A percentile compares a stretch with the other conserved stretches of the same genome.
Conservation (phyloP, 176 grass and related monocot species). For the Juncus effusus region DNA sequence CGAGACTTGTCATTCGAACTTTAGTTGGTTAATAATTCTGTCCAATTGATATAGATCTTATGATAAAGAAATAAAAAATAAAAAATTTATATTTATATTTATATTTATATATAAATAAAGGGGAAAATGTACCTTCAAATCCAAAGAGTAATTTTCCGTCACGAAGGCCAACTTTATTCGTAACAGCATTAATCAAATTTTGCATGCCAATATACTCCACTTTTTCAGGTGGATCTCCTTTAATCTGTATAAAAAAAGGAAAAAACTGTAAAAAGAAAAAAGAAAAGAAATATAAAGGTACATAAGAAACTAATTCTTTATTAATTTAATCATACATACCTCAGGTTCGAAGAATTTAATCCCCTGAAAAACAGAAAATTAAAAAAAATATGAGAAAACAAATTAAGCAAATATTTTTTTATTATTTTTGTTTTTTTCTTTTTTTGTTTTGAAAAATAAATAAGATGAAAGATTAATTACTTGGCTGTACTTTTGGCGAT, state of each 20-base stretch:
- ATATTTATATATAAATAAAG: not conserved
- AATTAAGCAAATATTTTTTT: not conserved
- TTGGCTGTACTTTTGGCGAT: constrained; percentile 89
- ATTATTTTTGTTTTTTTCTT: not conserved
- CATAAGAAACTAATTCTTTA: not conserved
- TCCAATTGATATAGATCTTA: too few relatives aligned
- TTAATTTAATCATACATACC: constrained; percentile 36
- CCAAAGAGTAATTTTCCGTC: constrained; percentile 91
- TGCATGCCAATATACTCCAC: constrained; percentile 89
- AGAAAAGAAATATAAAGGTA: not conserved
- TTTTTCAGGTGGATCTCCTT: constrained; percentile 88
- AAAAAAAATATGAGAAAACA: constrained; percentile 13
- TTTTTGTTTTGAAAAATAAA: constrained; percentile 6
- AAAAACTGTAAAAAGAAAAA: constrained; percentile 19
- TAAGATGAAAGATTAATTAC: constrained; percentile 36
- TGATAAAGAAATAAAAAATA: too few relatives aligned
- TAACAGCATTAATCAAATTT: constrained; percentile 74
- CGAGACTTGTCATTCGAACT: too few relatives aligned
- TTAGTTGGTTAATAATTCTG: too few relatives aligned
- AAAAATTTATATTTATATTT: too few relatives aligned
- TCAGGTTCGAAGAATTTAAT: constrained; percentile 98
- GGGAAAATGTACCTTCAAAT: constrained; percentile 47
- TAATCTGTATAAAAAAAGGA: constrained; percentile 62
- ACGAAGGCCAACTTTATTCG: constrained; percentile 51
- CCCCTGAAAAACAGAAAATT: constrained; percentile 50